phyloP scores from a whole-genome alignment of 1,284 basidiomycete species.

The Gastroboletus turbinatus region DNA sequence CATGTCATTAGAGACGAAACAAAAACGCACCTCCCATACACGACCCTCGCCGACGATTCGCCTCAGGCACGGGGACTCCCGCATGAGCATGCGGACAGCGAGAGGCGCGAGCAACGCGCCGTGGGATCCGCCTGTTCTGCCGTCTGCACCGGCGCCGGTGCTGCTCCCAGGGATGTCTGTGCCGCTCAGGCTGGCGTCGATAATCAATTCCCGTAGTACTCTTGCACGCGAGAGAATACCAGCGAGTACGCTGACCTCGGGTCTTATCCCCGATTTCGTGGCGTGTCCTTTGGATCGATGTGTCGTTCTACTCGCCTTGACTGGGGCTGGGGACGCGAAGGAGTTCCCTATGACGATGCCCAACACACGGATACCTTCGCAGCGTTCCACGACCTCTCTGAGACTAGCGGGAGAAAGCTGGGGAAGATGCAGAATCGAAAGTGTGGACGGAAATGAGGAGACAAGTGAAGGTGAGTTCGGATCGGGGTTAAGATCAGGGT shows the following conservation, averaged over 20 bases:
- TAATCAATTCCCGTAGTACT: constrained; percentile 16
- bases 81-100: constrained; percentile 26
- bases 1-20: neutral
- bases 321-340: constrained; percentile 6
- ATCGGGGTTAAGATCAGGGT: neutral
- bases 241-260: constrained; percentile 16
- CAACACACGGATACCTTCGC: constrained; percentile 14
- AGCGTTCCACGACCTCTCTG: constrained; percentile 23
- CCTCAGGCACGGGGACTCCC: constrained; percentile 23
- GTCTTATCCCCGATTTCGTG: neutral
- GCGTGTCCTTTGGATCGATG: neutral
- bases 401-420: constrained; percentile 23
- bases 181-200: constrained; percentile 16
- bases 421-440: constrained; percentile 24
- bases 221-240: constrained; percentile 18
- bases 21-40: constrained; percentile 54
- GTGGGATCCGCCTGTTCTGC: neutral
- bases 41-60: constrained; percentile 54
- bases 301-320: neutral
- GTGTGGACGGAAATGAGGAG: constrained; percentile 18
- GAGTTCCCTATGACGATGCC: constrained; percentile 21
- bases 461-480: constrained; percentile 6
- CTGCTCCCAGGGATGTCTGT: neutral
- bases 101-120: constrained; percentile 15
- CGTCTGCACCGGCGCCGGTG: neutral